Percentiles rank a stretch among this genome's conserved stretches.
phyloP scores from a whole-genome alignment of 2,329 filamentous ascomycete genomes.

The Hymenoscyphus albidus region DNA sequence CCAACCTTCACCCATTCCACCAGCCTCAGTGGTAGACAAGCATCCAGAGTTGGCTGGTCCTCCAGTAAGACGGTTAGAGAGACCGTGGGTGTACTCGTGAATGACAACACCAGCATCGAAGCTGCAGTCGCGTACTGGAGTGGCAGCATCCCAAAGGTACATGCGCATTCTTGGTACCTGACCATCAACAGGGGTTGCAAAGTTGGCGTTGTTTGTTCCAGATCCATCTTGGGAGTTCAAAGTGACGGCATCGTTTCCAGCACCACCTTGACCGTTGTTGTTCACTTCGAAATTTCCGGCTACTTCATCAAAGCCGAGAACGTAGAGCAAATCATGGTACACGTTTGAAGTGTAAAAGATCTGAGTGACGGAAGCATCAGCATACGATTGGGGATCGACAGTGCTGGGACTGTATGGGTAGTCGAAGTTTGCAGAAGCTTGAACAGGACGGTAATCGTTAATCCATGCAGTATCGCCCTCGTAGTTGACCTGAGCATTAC shows the following conservation, averaged over 20 bases:
- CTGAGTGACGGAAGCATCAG: constrained; percentile 54
- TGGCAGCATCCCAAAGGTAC: constrained; percentile 48
- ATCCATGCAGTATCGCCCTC: constrained; percentile 42
- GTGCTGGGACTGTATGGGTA: constrained; percentile 41
- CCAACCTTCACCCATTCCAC: constrained; percentile 58
- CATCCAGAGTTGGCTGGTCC: constrained; percentile 43
- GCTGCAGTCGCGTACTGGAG: constrained; percentile 31
- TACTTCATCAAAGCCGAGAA: constrained; percentile 53
- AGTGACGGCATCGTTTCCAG: constrained; percentile 49
- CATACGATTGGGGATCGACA: constrained; percentile 42
- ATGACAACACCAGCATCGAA: constrained; percentile 59
- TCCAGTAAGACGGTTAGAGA: constrained; percentile 43
- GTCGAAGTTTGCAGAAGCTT: constrained; percentile 41
- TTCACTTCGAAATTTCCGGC: constrained; percentile 59
- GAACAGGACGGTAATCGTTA: constrained; percentile 48
- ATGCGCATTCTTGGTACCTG: constrained; percentile 53
- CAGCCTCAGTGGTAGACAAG: constrained; percentile 44
- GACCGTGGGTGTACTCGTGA: constrained; percentile 53
- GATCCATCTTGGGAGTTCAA: constrained; percentile 54
- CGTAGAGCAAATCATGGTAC: constrained; percentile 56
- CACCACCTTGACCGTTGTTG: constrained; percentile 53
- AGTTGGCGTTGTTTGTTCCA: constrained; percentile 54
- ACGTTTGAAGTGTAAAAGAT: constrained; percentile 58
- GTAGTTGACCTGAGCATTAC: constrained; percentile 50
- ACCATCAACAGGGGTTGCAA: constrained; percentile 51